Percentiles rank a stretch among this genome's conserved stretches.
These are phyloP conservation scores for Sphagnurus paluster DNA, from an alignment of 1,284 basidiomycete genomes.

Conservation along the genomic window DNA sequence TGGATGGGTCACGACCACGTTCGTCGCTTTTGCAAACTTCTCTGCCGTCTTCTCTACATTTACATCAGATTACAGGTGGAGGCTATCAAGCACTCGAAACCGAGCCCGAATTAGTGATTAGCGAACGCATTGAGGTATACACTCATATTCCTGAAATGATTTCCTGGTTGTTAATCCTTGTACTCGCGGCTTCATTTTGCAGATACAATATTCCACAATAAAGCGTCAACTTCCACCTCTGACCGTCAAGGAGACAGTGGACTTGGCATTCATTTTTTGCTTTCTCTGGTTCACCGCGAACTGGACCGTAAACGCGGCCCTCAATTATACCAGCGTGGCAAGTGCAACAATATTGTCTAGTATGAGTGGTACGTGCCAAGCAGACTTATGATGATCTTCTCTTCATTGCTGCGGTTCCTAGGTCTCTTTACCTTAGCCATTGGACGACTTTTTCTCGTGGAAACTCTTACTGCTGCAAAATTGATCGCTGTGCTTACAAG, in stretches of 20 bases:
- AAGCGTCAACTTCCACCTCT: constrained; percentile 43
- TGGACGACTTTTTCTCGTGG: constrained; percentile 84
- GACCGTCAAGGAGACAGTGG: constrained; percentile 70
- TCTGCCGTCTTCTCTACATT: constrained; percentile 7
- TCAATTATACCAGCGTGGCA: constrained; percentile 87
- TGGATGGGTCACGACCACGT: constrained; percentile 14
- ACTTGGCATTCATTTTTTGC: constrained; percentile 78
- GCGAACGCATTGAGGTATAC: constrained; percentile 10
- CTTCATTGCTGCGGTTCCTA: constrained; percentile 27
- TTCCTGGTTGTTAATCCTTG: too few species aligned
- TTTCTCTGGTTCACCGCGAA: constrained; percentile 91
- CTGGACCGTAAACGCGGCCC: constrained; percentile 81
- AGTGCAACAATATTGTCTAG: constrained; percentile 88
- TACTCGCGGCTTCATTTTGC: constrained; percentile 2
- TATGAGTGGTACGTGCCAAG: constrained; percentile 74
- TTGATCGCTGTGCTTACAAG: constrained; percentile 81
- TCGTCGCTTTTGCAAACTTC: not conserved
- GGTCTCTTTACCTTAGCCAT: constrained; percentile 94
- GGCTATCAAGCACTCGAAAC: constrained; percentile 34
- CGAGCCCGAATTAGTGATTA: constrained; percentile 2
- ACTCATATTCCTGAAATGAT: too few species aligned
- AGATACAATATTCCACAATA: not conserved
- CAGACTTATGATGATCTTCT: not conserved
- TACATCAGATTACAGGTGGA: constrained; percentile 7
- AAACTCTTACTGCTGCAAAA: constrained; percentile 76